These are phyloP conservation scores for Penicillium angulare DNA, from an alignment of 495 filamentous ascomycete species.

Conservation along the genomic window DNA sequence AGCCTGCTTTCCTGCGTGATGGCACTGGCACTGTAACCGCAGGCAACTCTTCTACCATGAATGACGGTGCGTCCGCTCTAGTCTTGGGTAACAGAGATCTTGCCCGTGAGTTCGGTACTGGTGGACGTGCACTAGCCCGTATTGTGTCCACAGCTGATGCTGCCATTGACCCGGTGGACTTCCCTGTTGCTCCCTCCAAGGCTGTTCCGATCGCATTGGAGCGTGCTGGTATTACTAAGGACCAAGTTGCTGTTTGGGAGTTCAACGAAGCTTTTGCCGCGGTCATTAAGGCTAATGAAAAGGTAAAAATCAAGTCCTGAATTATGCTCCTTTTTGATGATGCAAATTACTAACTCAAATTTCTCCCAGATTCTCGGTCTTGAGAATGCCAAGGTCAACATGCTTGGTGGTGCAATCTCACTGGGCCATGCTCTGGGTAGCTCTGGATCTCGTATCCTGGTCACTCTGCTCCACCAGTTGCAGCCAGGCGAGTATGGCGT, in stretches of 20 bases:
- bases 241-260: constrained; percentile 92
- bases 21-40: constrained; percentile 90
- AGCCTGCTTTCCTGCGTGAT: constrained; percentile 84
- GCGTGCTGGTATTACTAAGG: constrained; percentile 81
- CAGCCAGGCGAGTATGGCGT: constrained; percentile 90
- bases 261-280: constrained; percentile 98
- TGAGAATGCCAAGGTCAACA: constrained; percentile 75
- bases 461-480: constrained; percentile 85
- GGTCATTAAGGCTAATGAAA: constrained; percentile 91
- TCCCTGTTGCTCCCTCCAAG: constrained; percentile 88
- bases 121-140: constrained; percentile 74
- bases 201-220: constrained; percentile 89
- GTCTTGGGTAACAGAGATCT: constrained; percentile 76
- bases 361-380: constrained; percentile 68
- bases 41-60: constrained; percentile 88
- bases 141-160: constrained; percentile 89
- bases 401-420: constrained; percentile 85
- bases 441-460: constrained; percentile 89
- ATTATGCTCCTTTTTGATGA: background rate
- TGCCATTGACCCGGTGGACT: constrained; percentile 90
- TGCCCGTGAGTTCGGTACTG: constrained; percentile 69
- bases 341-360: constrained; percentile 14
- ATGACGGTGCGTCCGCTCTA: constrained; percentile 91
- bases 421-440: constrained; percentile 94
- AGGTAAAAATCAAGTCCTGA: constrained; percentile 62